A percentile compares a stretch with the other conserved stretches of the same genome.
phyloP scores from a whole-genome alignment of 2,329 filamentous ascomycete species.

The Acarospora socialis region DNA sequence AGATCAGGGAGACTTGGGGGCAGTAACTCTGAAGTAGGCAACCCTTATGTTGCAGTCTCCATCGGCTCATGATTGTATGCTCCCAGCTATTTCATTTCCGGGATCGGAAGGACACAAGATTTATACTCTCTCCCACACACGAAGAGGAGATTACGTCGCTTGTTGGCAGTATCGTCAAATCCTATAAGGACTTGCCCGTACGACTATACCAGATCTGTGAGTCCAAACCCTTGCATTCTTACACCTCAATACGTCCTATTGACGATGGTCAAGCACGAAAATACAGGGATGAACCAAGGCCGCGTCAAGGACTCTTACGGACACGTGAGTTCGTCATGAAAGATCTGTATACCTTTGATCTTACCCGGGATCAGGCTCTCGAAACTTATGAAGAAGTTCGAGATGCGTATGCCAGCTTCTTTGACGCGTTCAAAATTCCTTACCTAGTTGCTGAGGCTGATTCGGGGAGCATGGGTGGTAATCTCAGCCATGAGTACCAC shows the following conservation, averaged over 20 bases:
- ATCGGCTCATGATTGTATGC: constrained; percentile 15
- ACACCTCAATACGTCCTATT: no score
- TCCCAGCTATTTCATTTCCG: constrained; percentile 60
- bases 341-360: constrained; percentile 91
- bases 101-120: constrained; percentile 61
- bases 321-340: constrained; percentile 96
- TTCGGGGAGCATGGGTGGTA: constrained; percentile 92
- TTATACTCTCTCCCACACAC: constrained; percentile 80
- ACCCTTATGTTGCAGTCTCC: constrained; percentile 7
- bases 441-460: constrained; percentile 78
- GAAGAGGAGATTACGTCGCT: constrained; percentile 90
- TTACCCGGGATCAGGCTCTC: constrained; percentile 51
- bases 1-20: constrained; percentile 67
- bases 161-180: constrained; percentile 57
- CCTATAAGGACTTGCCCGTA: constrained; percentile 74
- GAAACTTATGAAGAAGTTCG: constrained; percentile 66
- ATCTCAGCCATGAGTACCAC: constrained; percentile 89
- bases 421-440: constrained; percentile 69
- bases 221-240: constrained; percentile 16
- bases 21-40: constrained; percentile 53
- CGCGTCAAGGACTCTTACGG: constrained; percentile 73
- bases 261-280: constrained; percentile 51
- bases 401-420: constrained; percentile 58
- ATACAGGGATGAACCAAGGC: constrained; percentile 83
- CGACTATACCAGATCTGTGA: constrained; percentile 79